A percentile compares a stretch with the other conserved stretches of the same genome.
These are phyloP conservation scores for Capsella bursapastoris DNA, from an alignment of 345 rosid genomes.

Conservation along the genomic window DNA sequence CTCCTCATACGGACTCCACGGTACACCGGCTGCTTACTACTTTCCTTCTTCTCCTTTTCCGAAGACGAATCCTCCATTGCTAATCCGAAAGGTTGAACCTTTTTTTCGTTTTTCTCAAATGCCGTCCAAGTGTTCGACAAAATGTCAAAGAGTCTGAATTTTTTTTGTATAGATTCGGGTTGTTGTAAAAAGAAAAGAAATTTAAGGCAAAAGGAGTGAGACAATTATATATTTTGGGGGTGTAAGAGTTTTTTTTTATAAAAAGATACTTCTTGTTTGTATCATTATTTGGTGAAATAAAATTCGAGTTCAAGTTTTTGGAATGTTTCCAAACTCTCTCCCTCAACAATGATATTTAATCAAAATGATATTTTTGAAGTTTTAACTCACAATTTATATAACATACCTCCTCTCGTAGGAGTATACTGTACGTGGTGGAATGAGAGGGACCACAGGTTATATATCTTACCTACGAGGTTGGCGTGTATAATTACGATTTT, in stretches of 20 bases:
- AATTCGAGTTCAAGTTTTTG: conserved; percentile 23
- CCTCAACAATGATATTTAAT: conserved; percentile 9
- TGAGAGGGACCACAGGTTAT: neutral
- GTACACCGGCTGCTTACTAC: conserved; percentile 62
- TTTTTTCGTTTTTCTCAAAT: neutral
- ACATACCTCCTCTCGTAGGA: neutral
- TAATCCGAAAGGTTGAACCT: neutral
- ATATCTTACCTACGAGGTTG: conserved; percentile 35
- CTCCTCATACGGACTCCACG: conserved; percentile 89
- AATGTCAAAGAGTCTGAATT: neutral
- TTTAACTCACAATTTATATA: neutral
- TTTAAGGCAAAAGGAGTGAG: conserved; percentile 12
- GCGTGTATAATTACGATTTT: conserved; percentile 20
- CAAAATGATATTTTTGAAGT: neutral
- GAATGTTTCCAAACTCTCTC: conserved; percentile 35
- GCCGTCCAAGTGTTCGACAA: conserved; percentile 29
- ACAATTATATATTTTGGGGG: neutral
- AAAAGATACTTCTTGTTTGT: conserved; percentile 42
- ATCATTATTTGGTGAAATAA: conserved; percentile 34
- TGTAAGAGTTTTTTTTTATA: conserved; percentile 10
- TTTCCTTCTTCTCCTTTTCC: conserved; percentile 36
- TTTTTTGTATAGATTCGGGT: neutral
- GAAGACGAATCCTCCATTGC: conserved; percentile 35
- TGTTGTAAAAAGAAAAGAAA: conserved; percentile 8
- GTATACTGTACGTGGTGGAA: conserved; percentile 15